phyloP scores from a whole-genome alignment of 495 filamentous ascomycete species.

The Margaritispora aquatica region DNA sequence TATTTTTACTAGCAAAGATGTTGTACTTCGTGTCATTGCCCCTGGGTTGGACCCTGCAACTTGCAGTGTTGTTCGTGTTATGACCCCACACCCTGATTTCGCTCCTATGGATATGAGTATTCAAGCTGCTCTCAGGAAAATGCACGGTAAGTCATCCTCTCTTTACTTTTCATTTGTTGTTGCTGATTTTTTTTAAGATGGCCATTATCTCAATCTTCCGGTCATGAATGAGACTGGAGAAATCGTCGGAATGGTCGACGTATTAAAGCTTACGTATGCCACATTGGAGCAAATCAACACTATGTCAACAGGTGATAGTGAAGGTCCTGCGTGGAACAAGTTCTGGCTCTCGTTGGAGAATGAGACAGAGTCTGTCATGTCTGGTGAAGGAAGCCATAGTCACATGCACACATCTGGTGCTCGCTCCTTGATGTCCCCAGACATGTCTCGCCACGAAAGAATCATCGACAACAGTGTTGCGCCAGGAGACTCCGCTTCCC shows the following conservation, averaged over 20 bases:
- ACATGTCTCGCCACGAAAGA: constrained; percentile 57
- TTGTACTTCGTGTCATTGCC: constrained; percentile 95
- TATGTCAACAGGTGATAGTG: constrained; percentile 69
- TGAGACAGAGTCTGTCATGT: constrained; percentile 94
- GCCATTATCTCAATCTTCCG: constrained; percentile 94
- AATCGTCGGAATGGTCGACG: constrained; percentile 99
- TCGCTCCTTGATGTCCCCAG: constrained; percentile 72
- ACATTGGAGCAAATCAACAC: constrained; percentile 88
- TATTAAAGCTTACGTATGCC: constrained; percentile 95
- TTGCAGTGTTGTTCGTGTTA: constrained; percentile 95
- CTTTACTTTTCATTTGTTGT: neutral
- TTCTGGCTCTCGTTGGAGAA: constrained; percentile 93
- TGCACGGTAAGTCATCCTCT: constrained; percentile 75
- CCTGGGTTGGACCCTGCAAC: constrained; percentile 90
- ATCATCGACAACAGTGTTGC: constrained; percentile 69
- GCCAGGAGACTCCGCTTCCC: constrained; percentile 90
- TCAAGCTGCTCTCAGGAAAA: constrained; percentile 93
- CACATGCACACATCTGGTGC: constrained; percentile 48
- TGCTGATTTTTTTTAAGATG: constrained; percentile 50
- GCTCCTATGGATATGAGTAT: constrained; percentile 99
- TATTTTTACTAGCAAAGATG: constrained; percentile 99
- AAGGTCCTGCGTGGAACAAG: constrained; percentile 98
- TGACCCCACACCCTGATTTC: constrained; percentile 99
- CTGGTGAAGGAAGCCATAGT: constrained; percentile 70
- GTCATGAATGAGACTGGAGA: constrained; percentile 97